Conservation (phyloP, 108 stramenopile genomes). For the Pseudonitzschia multistriata region DNA sequence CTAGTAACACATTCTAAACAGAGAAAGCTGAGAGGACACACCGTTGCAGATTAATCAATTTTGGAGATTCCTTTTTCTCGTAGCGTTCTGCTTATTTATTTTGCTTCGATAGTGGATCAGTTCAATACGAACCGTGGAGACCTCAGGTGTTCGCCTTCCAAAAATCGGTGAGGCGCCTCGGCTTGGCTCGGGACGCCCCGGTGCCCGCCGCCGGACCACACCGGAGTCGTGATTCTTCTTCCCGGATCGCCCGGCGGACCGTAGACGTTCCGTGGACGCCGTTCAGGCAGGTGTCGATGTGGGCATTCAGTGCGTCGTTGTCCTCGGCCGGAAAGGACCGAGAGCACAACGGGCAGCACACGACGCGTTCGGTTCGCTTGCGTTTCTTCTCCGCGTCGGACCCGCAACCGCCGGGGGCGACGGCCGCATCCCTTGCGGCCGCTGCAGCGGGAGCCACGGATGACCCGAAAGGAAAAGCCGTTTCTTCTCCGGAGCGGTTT, state of each 20-base stretch:
- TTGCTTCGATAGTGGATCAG: too few species aligned
- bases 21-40: not conserved
- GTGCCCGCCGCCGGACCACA: conserved; percentile 8
- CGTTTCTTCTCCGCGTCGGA: not conserved
- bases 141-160: too few species aligned
- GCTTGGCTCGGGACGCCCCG: conserved; percentile 25
- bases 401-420: not conserved
- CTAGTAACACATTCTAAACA: not conserved
- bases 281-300: conserved; percentile 71
- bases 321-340: conserved; percentile 31
- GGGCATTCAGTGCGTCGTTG: conserved; percentile 56
- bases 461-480: too few species aligned
- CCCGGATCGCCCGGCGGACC: conserved; percentile 47
- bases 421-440: too few species aligned
- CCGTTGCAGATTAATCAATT: too few species aligned
- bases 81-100: too few species aligned
- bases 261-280: conserved; percentile 19
- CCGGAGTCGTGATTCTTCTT: conserved; percentile 20
- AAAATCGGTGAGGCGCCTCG: conserved; percentile 47
- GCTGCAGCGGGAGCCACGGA: too few species aligned
- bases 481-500: too few species aligned
- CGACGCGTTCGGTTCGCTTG: not conserved
- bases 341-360: conserved; percentile 52
- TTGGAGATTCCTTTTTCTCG: too few species aligned
- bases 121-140: too few species aligned